Base-by-base conservation (phyloP, 768 basidiomycete genomes). In the Punctularia strigosozonata region DNA sequence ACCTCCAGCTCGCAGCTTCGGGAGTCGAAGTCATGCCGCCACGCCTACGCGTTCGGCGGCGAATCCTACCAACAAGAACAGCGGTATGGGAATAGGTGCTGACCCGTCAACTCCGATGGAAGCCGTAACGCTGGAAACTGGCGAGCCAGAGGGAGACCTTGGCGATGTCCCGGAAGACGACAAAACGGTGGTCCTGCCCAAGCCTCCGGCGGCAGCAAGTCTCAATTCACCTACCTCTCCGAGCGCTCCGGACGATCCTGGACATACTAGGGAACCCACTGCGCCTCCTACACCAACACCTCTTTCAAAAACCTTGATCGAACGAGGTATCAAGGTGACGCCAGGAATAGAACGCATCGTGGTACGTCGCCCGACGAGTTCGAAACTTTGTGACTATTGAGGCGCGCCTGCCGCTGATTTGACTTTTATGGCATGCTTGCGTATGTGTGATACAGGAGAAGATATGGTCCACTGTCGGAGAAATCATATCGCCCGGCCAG, bases 391-490 rank as follows among this genome's bases (percentile, higher is more conserved):
- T 19, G 26, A 3, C 21, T 15, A 5, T 34, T 22, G 36, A 23
- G 28, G 24, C 20, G 38, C 19, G 10, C 5, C 20, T 14, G 32
- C 12, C 31, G 22, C 26, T n/a, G 10, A 4, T 18, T 25, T 20
- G 24, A 23, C 18, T 38, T 7, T 26, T 18, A 14, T 23, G 14
- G 8, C 13, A 1, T 25, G 19, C 15, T 32, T 48, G 5, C 35
- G 14, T 18, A 34, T 21, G 25, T 31, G 14, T 7, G 20, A 3
- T 26, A 6, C 46, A 87, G 85, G 52, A 66, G 20, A 83, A 75
- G 50, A 78, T 88, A 45, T 82, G 81, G 80, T 43, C 62, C 8
- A 72, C 76, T 7, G 62, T 77, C 8, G 73, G 77, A 15, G 81
- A 85, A 32, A 60, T 76, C 25, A 64, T 86, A 14, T 68, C 73